Evolutionary conservation across 2,329 filamentous ascomycete genomes (phyloP).

Genomic region (Calonectria crousiana): DNA sequence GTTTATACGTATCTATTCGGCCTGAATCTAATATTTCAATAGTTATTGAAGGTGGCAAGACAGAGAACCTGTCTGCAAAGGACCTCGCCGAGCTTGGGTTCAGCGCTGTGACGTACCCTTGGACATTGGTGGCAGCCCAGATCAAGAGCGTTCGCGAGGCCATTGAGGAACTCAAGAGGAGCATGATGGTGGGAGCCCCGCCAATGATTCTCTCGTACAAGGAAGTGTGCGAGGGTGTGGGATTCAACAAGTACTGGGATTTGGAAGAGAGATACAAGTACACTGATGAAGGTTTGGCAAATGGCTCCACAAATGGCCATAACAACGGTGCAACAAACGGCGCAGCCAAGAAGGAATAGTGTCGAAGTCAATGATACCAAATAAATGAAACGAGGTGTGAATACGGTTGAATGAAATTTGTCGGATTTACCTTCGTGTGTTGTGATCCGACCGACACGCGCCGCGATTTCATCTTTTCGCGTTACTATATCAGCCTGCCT

Average conservation of each 20-base stretch:
- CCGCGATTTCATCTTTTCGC: too few species aligned
- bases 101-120: conserved; percentile 57
- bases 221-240: conserved; percentile 59
- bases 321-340: background rate
- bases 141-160: conserved; percentile 54
- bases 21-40: background rate
- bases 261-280: conserved; percentile 21
- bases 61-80: conserved; percentile 48
- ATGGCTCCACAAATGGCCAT: background rate
- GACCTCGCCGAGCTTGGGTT: conserved; percentile 53
- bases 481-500: too few species aligned
- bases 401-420: background rate
- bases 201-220: conserved; percentile 56
- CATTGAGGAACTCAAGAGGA: conserved; percentile 54
- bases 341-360: background rate
- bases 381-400: background rate
- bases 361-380: background rate
- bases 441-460: too few species aligned
- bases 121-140: conserved; percentile 57
- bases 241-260: conserved; percentile 56
- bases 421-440: too few species aligned
- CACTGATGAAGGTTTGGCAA: conserved; percentile 1
- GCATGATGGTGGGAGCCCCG: conserved; percentile 54
- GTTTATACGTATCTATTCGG: too few species aligned
- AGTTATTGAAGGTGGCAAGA: conserved; percentile 50